Evolutionary conservation across 225 moss, liverwort and hornwort genomes (phyloP), one percentile per base, ranked within the genome.

Genomic region (Thuidium tamariscinum): DNA sequence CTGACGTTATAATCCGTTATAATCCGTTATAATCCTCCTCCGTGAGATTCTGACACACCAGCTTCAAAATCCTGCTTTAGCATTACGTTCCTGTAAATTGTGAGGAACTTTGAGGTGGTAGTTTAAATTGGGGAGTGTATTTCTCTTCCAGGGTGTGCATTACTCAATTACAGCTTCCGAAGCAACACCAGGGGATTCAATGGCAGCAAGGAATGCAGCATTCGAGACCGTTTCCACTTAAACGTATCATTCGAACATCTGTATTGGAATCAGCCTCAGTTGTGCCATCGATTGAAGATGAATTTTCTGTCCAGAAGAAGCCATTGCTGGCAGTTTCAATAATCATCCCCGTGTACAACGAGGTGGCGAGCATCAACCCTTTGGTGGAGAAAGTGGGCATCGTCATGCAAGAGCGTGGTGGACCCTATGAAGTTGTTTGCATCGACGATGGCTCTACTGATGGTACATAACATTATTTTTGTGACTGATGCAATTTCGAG

Each of bases 371-470:
- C 34, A 85, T 93, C 16, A 54, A 79, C 52, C 87, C 85, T 82
- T 60, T 93, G 75, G 93, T 93, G 83, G 87, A 93, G 74, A 85
- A 89, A 62, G 91, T 93, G 49, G 93, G 90, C 68, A 74, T 49
- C 36, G 88, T 91, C 56, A 93, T 94, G 93, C 90, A 91, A 74
- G 87, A 74, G 74, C 92, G 89, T 56, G 93, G 91, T 66, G 92
- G 86, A 49, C 92, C 89, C 51, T 94, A 94, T 68, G 93, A 94
- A 88, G 92, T 94, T 30, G 77, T 92, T 85, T 91, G 92, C 37
- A 23, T 94, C 32, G 92, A 94, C 49, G 89, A 92, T 84, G 93
- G 93, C 63, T 94, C 93, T 16, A 92, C 92, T 37, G 92, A 94
- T 83, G 93, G 93, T 92, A 91, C 71, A 10, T 13, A 62, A 29